Conservation (phyloP, 352 stramenopile genomes). For the Globisporangium cylindrosporum region DNA sequence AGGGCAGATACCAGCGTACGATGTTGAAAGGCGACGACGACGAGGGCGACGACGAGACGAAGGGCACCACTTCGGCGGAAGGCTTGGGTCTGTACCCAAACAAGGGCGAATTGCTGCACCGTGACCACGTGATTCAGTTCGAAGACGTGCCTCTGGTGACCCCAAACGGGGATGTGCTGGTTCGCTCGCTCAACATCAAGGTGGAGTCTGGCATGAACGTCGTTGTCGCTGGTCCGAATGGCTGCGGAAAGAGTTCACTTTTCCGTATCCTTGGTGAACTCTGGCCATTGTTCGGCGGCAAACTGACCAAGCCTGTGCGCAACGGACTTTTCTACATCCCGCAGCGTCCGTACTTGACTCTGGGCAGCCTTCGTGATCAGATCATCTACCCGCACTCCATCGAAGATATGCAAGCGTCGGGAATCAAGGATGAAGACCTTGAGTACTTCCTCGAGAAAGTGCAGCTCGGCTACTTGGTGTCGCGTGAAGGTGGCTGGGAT, state of each 20-base stretch:
- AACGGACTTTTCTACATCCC: slow-evolving; percentile 91
- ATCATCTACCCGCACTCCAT: slow-evolving; percentile 87
- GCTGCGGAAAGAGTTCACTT: slow-evolving; percentile 85
- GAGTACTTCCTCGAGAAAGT: slow-evolving; percentile 76
- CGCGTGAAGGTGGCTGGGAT: slow-evolving; percentile 74
- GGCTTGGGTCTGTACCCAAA: slow-evolving; percentile 57
- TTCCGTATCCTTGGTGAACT: slow-evolving; percentile 88
- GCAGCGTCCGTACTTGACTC: slow-evolving; percentile 85
- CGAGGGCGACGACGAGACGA: slow-evolving; percentile 23
- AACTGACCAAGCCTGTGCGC: slow-evolving; percentile 71
- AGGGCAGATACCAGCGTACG: slow-evolving; percentile 67
- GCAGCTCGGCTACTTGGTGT: slow-evolving; percentile 73
- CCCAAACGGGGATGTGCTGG: slow-evolving; percentile 85
- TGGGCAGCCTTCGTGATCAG: slow-evolving; percentile 86
- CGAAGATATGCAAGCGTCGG: slow-evolving; percentile 55
- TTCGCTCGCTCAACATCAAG: slow-evolving; percentile 73
- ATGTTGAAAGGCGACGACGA: slow-evolving; percentile 58
- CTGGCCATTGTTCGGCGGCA: slow-evolving; percentile 81
- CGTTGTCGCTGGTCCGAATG: slow-evolving; percentile 81
- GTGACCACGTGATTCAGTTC: slow-evolving; percentile 85
- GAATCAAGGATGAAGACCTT: slow-evolving; percentile 61
- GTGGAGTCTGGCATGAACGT: slow-evolving; percentile 90
- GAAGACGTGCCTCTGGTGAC: slow-evolving; percentile 87
- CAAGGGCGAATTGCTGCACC: slow-evolving; percentile 51
- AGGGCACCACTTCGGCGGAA: slow-evolving; percentile 34